A percentile compares a stretch with the other conserved stretches of the same genome.
Conservation (phyloP, 257 asterid species). For the Capsicum chinense region DNA sequence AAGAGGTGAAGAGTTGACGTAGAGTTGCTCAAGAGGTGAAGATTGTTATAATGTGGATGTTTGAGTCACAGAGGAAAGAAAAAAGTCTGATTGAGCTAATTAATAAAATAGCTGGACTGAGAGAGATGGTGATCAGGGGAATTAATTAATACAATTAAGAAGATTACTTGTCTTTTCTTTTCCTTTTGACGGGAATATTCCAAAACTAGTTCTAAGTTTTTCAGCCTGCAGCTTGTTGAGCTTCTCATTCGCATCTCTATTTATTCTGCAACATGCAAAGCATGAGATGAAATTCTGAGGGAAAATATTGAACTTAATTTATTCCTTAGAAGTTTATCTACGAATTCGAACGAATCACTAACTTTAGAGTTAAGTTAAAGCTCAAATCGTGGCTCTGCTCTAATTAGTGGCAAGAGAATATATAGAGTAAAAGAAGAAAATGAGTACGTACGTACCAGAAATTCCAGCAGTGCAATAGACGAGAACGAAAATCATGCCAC, state of each 20-base stretch:
- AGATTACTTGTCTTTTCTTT: background rate
- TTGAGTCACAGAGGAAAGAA: no score
- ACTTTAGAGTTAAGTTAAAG: background rate
- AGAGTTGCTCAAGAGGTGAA: no score
- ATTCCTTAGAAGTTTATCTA: no score
- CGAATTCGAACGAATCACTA: no score
- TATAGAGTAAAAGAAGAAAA: background rate
- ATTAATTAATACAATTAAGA: background rate
- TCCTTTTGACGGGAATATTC: background rate
- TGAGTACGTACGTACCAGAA: conserved; percentile 27
- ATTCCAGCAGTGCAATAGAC: conserved; percentile 37
- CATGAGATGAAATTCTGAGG: background rate
- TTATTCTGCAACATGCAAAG: background rate
- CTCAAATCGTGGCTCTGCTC: background rate
- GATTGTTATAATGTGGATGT: no score
- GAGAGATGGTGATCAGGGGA: background rate
- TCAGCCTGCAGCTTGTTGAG: no score
- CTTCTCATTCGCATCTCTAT: background rate
- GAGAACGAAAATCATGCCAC: conserved; percentile 35
- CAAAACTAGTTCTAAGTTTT: background rate
- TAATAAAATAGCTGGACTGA: background rate
- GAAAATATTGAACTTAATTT: background rate
- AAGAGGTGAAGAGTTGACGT: no score
- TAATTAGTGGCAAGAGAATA: no score
- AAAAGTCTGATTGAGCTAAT: no score